Evolutionary conservation across 352 stramenopile genomes (phyloP).

Genomic region (Phytopythium cucurbitacearum): DNA sequence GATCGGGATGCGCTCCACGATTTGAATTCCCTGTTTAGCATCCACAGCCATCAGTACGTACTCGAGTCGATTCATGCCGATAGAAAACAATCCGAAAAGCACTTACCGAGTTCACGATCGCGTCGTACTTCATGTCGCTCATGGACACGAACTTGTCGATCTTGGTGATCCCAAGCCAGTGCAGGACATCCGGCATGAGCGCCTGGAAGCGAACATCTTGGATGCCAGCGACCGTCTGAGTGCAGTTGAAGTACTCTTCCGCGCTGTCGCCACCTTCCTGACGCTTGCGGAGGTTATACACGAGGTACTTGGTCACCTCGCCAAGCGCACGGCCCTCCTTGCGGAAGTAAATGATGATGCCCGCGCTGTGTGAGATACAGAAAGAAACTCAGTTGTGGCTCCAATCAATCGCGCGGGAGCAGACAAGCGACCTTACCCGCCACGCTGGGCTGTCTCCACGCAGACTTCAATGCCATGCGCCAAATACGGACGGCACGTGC

Average conservation of each 20-base stretch:
- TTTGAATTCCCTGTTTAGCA: constrained; percentile 91
- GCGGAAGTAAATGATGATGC: constrained; percentile 98
- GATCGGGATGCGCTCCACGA: constrained; percentile 98
- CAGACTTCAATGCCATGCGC: constrained; percentile 99
- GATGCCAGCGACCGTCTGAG: constrained; percentile 95
- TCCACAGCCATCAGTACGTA: background rate
- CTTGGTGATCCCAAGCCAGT: constrained; percentile 96
- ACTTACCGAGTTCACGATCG: constrained; percentile 94
- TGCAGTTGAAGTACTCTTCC: constrained; percentile 99
- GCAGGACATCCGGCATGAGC: constrained; percentile 98
- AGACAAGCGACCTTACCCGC: constrained; percentile 61
- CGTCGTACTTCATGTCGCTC: constrained; percentile 99
- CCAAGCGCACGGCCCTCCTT: constrained; percentile 97
- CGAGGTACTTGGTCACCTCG: constrained; percentile 99
- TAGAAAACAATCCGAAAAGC: background rate
- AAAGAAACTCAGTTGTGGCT: background rate
- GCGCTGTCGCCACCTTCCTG: constrained; percentile 96
- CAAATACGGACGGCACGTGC: constrained; percentile 98
- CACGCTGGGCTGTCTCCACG: constrained; percentile 96
- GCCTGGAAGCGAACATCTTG: constrained; percentile 98
- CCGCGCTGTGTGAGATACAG: constrained; percentile 45
- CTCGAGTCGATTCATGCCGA: constrained; percentile 8
- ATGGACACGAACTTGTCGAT: constrained; percentile 96
- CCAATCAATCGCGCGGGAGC: no score
- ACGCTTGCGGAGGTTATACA: constrained; percentile 99